A percentile compares a stretch with the other conserved stretches of the same genome.
Evolutionary conservation across 1,284 basidiomycete genomes (phyloP).

Genomic region (Pterulicium gracile): DNA sequence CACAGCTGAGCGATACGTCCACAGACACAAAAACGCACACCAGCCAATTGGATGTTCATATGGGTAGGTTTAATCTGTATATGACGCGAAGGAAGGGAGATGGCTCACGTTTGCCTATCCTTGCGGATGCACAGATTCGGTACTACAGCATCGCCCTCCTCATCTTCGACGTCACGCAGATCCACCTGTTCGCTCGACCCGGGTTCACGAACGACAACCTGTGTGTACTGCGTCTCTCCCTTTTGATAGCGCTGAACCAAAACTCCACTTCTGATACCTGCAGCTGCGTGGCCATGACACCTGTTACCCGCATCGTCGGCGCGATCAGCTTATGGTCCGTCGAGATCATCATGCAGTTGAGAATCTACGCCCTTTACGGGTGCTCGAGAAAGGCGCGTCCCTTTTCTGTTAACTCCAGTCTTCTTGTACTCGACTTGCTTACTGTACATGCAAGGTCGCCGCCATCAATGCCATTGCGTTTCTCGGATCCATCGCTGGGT

Average conservation of each 20-base stretch:
- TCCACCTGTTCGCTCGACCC: not conserved
- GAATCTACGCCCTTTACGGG: not conserved
- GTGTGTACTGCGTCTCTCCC: not conserved
- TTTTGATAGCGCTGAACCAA: not conserved
- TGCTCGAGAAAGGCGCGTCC: not conserved
- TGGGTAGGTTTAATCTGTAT: slow-evolving; percentile 18
- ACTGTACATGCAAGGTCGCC: not conserved
- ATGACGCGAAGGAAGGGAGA: no score
- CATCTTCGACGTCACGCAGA: not conserved
- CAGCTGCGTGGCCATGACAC: not conserved
- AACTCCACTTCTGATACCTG: not conserved
- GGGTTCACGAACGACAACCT: not conserved
- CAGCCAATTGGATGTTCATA: slow-evolving; percentile 27
- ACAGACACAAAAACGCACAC: slow-evolving; percentile 19
- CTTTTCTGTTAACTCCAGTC: not conserved
- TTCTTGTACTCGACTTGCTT: not conserved
- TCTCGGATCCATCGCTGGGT: not conserved
- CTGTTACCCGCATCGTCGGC: not conserved
- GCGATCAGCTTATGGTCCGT: not conserved
- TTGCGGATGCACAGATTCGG: not conserved
- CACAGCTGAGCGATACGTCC: not conserved
- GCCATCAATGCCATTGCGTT: not conserved
- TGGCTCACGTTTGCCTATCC: not conserved
- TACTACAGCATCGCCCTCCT: not conserved
- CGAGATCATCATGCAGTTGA: not conserved